Percentiles rank a stretch among this genome's conserved stretches.
Evolutionary conservation across 2,329 filamentous ascomycete genomes (phyloP).

Genomic region (Graphilbum fragrans): DNA sequence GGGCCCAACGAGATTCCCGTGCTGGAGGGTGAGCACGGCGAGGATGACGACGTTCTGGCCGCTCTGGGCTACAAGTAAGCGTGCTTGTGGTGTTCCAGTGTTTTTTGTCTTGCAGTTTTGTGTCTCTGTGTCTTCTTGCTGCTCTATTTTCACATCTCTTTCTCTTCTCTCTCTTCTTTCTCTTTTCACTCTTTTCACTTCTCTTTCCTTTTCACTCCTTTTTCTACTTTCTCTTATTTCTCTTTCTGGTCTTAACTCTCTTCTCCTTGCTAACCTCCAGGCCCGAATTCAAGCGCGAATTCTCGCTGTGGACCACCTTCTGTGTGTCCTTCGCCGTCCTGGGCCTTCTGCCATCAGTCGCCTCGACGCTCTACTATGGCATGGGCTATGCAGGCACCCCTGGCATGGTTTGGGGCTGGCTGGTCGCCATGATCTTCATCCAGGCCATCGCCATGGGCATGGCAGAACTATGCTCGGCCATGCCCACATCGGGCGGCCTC

Average conservation of each 20-base stretch:
- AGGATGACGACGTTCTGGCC: slow-evolving; percentile 48
- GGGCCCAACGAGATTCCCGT: slow-evolving; percentile 7
- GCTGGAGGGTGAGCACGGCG: slow-evolving; percentile 4
- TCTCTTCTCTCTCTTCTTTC: neutral
- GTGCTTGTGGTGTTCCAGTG: no score
- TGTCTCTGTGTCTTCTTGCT: no score
- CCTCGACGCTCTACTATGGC: slow-evolving; percentile 59
- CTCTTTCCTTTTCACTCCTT: neutral
- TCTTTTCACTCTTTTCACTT: neutral
- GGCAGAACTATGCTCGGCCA: slow-evolving; percentile 58
- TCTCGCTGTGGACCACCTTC: slow-evolving; percentile 62
- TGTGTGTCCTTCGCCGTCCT: slow-evolving; percentile 64
- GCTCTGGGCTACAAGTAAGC: slow-evolving; percentile 39
- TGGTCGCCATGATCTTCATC: slow-evolving; percentile 61
- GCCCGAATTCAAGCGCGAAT: slow-evolving; percentile 48
- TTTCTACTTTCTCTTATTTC: no score
- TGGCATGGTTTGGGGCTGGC: slow-evolving; percentile 67
- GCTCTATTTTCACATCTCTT: no score
- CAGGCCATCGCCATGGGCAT: slow-evolving; percentile 56
- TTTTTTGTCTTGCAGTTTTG: no score
- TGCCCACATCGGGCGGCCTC: slow-evolving; percentile 61
- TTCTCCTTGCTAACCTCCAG: no score
- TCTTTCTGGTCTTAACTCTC: no score
- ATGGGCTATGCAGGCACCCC: slow-evolving; percentile 38
- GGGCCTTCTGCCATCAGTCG: slow-evolving; percentile 59